These are phyloP conservation scores for Pascua sp. DNA, from an alignment of 1,284 basidiomycete genomes.

Conservation along the genomic window DNA sequence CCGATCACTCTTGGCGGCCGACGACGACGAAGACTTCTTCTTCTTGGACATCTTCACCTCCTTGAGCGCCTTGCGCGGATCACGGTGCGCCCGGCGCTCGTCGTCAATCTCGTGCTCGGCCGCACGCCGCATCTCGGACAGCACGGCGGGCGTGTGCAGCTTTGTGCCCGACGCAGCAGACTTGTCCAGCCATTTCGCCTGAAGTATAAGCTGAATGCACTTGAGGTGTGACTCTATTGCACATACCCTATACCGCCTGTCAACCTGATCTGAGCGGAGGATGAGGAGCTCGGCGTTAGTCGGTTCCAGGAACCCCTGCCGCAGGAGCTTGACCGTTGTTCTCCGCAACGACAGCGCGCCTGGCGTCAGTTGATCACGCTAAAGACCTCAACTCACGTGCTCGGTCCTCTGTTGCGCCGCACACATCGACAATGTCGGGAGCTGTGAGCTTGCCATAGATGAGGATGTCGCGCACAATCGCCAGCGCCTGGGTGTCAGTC, in stretches of 20 bases:
- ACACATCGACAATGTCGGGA: conserved; percentile 37
- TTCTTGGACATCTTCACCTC: conserved; percentile 15
- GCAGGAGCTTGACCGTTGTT: conserved; percentile 18
- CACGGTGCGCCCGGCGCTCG: conserved; percentile 38
- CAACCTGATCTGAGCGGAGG: conserved; percentile 29
- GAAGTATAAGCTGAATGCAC: not conserved
- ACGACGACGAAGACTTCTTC: not conserved
- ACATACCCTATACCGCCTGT: conserved; percentile 29
- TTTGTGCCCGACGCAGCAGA: conserved; percentile 28
- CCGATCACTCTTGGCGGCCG: not conserved
- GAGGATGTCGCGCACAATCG: conserved; percentile 70
- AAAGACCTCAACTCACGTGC: conserved; percentile 1
- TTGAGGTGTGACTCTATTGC: too few relatives aligned
- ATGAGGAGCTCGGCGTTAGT: conserved; percentile 31
- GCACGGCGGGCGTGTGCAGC: conserved; percentile 46
- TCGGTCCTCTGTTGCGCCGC: conserved; percentile 11
- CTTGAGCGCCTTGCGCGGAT: conserved; percentile 26
- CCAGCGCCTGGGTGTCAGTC: conserved; percentile 58
- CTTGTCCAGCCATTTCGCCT: conserved; percentile 26
- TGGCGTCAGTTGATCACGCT: not conserved
- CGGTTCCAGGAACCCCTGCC: conserved; percentile 29
- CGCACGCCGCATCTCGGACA: conserved; percentile 29
- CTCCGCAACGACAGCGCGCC: conserved; percentile 2
- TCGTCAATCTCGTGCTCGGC: conserved; percentile 9
- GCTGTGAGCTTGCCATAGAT: conserved; percentile 81